Percentiles rank a stretch among this genome's conserved stretches.
phyloP scores from a whole-genome alignment of 192 early-diverging fungal genomes.

The Coemansia sp. region DNA sequence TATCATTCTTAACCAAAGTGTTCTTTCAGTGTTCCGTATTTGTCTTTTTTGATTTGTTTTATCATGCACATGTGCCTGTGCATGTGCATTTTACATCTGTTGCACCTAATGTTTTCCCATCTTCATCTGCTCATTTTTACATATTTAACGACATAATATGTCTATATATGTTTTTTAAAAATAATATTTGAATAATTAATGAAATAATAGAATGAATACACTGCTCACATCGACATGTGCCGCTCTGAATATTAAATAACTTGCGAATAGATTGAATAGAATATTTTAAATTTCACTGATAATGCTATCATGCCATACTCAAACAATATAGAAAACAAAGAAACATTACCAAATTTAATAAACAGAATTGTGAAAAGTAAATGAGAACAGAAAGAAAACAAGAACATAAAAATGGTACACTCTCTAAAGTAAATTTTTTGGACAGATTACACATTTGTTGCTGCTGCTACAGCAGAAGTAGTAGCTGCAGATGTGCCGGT shows the following conservation, averaged over 20 bases:
- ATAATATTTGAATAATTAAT: background rate
- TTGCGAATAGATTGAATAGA: background rate
- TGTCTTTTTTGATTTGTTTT: background rate
- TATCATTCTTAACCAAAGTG: background rate
- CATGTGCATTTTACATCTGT: background rate
- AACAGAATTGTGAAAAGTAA: background rate
- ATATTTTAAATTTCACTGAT: background rate
- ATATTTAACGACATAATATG: constrained; percentile 1
- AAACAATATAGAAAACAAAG: background rate
- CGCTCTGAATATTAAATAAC: background rate
- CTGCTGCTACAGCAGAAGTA: background rate
- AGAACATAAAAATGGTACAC: background rate
- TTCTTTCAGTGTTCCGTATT: background rate
- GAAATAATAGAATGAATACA: background rate
- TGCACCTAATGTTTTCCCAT: background rate
- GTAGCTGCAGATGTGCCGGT: background rate
- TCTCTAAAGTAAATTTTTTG: too few relatives aligned
- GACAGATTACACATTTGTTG: too few relatives aligned
- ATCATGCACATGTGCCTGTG: background rate
- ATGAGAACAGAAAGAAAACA: background rate
- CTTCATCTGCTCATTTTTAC: background rate
- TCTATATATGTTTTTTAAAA: background rate
- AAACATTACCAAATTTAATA: background rate
- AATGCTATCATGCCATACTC: background rate
- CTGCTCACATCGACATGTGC: background rate